These are phyloP conservation scores for Cyberlindnera samutprakarnensis DNA, from an alignment of 805 yeast genomes.

Conservation along the genomic window DNA sequence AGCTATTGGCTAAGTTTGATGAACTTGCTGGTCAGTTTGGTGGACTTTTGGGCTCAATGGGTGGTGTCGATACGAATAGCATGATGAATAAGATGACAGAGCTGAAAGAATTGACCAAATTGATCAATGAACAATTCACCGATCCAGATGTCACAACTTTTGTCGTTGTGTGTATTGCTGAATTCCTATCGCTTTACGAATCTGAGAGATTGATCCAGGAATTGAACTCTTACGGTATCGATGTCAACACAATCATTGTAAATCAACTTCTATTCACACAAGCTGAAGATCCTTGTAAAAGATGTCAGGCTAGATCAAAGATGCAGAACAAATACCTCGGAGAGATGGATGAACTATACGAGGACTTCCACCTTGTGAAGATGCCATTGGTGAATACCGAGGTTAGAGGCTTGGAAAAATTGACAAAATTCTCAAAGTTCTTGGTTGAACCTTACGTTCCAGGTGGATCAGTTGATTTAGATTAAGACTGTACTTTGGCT, in stretches of 20 bases:
- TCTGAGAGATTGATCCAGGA: slow-evolving; percentile 98
- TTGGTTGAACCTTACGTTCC: slow-evolving; percentile 75
- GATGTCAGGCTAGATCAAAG: slow-evolving; percentile 88
- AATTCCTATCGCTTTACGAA: slow-evolving; percentile 90
- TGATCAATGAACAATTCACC: slow-evolving; percentile 91
- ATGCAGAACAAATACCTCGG: slow-evolving; percentile 94
- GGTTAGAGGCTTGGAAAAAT: slow-evolving; percentile 85
- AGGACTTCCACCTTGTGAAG: slow-evolving; percentile 92
- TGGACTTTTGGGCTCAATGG: slow-evolving; percentile 74
- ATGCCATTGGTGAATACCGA: slow-evolving; percentile 94
- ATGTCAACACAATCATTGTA: slow-evolving; percentile 92
- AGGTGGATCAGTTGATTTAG: slow-evolving; percentile 24
- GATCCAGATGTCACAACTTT: slow-evolving; percentile 94
- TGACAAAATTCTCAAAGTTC: slow-evolving; percentile 77
- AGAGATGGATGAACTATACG: slow-evolving; percentile 93
- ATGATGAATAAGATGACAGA: slow-evolving; percentile 73
- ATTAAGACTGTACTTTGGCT: slow-evolving; percentile 5
- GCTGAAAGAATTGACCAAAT: slow-evolving; percentile 71
- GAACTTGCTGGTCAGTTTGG: slow-evolving; percentile 84
- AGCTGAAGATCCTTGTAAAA: slow-evolving; percentile 66
- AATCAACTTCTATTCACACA: slow-evolving; percentile 90
- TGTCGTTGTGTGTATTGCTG: slow-evolving; percentile 96
- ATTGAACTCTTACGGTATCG: slow-evolving; percentile 89
- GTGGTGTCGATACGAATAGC: slow-evolving; percentile 47
- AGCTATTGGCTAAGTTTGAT: slow-evolving; percentile 77